These are phyloP conservation scores for Candolleomyces aberdarensis DNA, from an alignment of 768 basidiomycete genomes.

Conservation along the genomic window DNA sequence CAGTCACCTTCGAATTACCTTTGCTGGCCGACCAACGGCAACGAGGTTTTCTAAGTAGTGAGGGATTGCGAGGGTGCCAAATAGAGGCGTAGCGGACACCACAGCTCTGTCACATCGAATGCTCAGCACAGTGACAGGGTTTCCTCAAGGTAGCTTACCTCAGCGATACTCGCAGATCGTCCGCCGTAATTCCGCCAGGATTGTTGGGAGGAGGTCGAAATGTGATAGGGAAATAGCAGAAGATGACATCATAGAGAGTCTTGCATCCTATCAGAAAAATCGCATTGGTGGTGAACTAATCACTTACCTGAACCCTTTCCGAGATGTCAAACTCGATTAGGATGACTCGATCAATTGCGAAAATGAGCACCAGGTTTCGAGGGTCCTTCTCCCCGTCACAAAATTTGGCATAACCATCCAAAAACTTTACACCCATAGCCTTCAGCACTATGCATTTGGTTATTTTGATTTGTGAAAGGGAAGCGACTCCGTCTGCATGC, in stretches of 20 bases:
- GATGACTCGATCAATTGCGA: slow-evolving; percentile 83
- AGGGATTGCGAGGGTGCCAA: slow-evolving; percentile 82
- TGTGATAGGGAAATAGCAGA: slow-evolving; percentile 98
- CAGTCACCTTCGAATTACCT: slow-evolving; percentile 45
- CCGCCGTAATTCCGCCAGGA: slow-evolving; percentile 86
- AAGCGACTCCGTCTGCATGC: not conserved
- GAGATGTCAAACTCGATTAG: slow-evolving; percentile 84
- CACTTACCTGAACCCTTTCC: slow-evolving; percentile 69
- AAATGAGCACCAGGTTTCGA: slow-evolving; percentile 86
- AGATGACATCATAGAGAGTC: slow-evolving; percentile 92
- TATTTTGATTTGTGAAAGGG: not conserved
- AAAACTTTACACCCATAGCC: slow-evolving; percentile 66
- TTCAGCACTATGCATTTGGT: slow-evolving; percentile 53
- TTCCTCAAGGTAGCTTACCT: slow-evolving; percentile 38
- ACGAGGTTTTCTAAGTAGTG: slow-evolving; percentile 91
- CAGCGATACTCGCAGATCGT: slow-evolving; percentile 75
- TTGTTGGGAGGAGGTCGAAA: slow-evolving; percentile 94
- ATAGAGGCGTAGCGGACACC: slow-evolving; percentile 77
- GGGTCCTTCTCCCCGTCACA: slow-evolving; percentile 98
- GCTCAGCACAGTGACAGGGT: not conserved
- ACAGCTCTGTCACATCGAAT: slow-evolving; percentile 7
- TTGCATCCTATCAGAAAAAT: slow-evolving; percentile 25
- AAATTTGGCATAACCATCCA: slow-evolving; percentile 72
- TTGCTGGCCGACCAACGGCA: slow-evolving; percentile 75
- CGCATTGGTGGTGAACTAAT: not conserved